A percentile compares a stretch with the other conserved stretches of the same genome.
Conservation (phyloP, 805 yeast species). For the Yamadazyma phyllophila region DNA sequence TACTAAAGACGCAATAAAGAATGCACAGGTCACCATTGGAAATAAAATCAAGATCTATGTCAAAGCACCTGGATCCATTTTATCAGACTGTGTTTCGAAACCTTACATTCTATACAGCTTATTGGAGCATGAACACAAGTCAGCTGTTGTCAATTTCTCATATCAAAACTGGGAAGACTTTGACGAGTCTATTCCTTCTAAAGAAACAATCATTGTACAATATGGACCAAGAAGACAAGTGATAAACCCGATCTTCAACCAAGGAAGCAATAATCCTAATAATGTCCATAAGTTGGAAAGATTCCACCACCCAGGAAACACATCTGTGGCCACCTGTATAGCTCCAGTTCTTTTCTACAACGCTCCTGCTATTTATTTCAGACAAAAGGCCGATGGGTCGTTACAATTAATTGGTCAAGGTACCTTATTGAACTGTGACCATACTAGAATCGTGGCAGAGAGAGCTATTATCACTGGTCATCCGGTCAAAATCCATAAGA, state of each 20-base stretch:
- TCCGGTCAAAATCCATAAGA: slow-evolving; percentile 92
- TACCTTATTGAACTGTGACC: slow-evolving; percentile 82
- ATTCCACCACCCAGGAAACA: slow-evolving; percentile 72
- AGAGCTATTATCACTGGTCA: slow-evolving; percentile 89
- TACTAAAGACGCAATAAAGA: slow-evolving; percentile 53
- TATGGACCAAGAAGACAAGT: slow-evolving; percentile 89
- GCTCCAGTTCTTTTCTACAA: slow-evolving; percentile 84
- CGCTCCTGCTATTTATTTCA: slow-evolving; percentile 83
- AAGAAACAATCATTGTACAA: slow-evolving; percentile 78
- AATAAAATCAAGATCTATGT: slow-evolving; percentile 58
- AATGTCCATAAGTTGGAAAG: slow-evolving; percentile 85
- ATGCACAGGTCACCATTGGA: slow-evolving; percentile 52
- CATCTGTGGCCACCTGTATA: slow-evolving; percentile 76
- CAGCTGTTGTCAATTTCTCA: slow-evolving; percentile 77
- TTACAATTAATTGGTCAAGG: slow-evolving; percentile 85
- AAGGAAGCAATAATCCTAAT: slow-evolving; percentile 71
- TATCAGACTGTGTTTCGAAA: slow-evolving; percentile 11
- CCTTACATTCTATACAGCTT: slow-evolving; percentile 73
- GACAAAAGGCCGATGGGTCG: slow-evolving; percentile 48
- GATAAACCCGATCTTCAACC: slow-evolving; percentile 80
- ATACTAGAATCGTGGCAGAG: slow-evolving; percentile 80
- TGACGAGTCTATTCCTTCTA: slow-evolving; percentile 81
- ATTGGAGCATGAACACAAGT: slow-evolving; percentile 81
- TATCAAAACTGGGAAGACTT: slow-evolving; percentile 88
- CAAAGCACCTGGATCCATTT: slow-evolving; percentile 48